A percentile compares a stretch with the other conserved stretches of the same genome.
phyloP scores from a whole-genome alignment of 1,139 yeast species.

The Nakaseomyces delphensis region DNA sequence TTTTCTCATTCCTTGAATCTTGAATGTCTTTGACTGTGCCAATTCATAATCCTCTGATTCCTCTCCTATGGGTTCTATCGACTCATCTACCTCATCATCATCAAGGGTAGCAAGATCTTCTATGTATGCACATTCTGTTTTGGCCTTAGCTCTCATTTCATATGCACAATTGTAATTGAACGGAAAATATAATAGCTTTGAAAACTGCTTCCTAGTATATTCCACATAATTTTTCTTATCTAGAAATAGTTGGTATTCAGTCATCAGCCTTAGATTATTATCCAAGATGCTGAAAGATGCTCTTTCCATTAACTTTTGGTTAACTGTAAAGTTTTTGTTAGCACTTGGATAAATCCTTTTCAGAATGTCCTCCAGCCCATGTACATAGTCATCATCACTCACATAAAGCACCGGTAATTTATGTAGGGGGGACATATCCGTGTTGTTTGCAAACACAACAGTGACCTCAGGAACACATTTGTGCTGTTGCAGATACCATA shows the following conservation, averaged over 20 bases:
- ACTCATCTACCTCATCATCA: slow-evolving; percentile 13
- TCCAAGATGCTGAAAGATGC: slow-evolving; percentile 21
- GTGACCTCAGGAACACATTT: slow-evolving; percentile 10
- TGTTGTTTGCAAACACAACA: slow-evolving; percentile 30
- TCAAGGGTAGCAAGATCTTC: slow-evolving; percentile 19
- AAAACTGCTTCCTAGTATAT: slow-evolving; percentile 54
- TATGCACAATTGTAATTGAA: slow-evolving; percentile 77
- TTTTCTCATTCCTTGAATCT: slow-evolving; percentile 11
- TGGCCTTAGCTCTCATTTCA: slow-evolving; percentile 43
- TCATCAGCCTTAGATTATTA: slow-evolving; percentile 21
- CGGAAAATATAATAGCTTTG: slow-evolving; percentile 62
- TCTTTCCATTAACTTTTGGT: slow-evolving; percentile 13
- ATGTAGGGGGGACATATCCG: slow-evolving; percentile 45
- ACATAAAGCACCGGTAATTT: slow-evolving; percentile 47
- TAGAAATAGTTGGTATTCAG: slow-evolving; percentile 55
- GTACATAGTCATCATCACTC: slow-evolving; percentile 25
- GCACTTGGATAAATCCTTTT: slow-evolving; percentile 25
- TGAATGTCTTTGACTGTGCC: slow-evolving; percentile 27
- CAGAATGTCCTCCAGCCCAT: slow-evolving; percentile 47
- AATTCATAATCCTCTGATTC: slow-evolving; percentile 9
- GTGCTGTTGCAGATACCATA: slow-evolving; percentile 19
- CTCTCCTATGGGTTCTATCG: slow-evolving; percentile 12
- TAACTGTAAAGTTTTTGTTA: background rate
- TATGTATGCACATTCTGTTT: slow-evolving; percentile 19
- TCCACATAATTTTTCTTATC: slow-evolving; percentile 55